Evolutionary conservation across 2,329 filamentous ascomycete genomes (phyloP).

Genomic region (Microdochium nivale): DNA sequence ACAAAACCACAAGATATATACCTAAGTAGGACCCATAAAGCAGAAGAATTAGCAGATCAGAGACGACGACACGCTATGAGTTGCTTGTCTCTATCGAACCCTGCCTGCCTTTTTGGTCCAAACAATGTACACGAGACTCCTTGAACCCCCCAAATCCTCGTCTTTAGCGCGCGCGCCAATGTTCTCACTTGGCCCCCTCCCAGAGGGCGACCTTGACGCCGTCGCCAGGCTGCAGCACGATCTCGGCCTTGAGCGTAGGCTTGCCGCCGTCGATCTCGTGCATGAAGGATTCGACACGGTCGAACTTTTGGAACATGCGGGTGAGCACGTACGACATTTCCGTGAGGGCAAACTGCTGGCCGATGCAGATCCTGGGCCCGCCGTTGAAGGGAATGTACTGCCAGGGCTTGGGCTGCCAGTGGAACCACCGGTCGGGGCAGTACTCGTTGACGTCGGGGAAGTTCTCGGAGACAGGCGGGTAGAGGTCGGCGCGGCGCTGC

Average conservation of each 20-base stretch:
- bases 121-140: too few species aligned
- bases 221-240: constrained; percentile 49
- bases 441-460: constrained; percentile 42
- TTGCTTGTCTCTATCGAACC: too few species aligned
- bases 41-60: too few species aligned
- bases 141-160: too few species aligned
- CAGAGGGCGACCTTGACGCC: constrained; percentile 51
- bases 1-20: too few species aligned
- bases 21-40: too few species aligned
- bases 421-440: constrained; percentile 58
- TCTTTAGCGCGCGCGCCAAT: too few species aligned
- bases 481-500: constrained; percentile 61
- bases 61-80: too few species aligned
- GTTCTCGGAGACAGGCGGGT: constrained; percentile 38
- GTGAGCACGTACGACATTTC: constrained; percentile 69
- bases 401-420: constrained; percentile 57
- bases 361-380: constrained; percentile 65
- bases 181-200: constrained; percentile 26
- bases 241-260: constrained; percentile 47
- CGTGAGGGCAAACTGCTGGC: constrained; percentile 74
- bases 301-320: constrained; percentile 64
- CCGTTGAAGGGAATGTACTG: constrained; percentile 70
- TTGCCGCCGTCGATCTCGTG: constrained; percentile 41
- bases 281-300: constrained; percentile 52
- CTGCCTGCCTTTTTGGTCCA: too few species aligned